Evolutionary conservation across 1,139 yeast species (phyloP).

Genomic region (Magnusiomyces magnusii): DNA sequence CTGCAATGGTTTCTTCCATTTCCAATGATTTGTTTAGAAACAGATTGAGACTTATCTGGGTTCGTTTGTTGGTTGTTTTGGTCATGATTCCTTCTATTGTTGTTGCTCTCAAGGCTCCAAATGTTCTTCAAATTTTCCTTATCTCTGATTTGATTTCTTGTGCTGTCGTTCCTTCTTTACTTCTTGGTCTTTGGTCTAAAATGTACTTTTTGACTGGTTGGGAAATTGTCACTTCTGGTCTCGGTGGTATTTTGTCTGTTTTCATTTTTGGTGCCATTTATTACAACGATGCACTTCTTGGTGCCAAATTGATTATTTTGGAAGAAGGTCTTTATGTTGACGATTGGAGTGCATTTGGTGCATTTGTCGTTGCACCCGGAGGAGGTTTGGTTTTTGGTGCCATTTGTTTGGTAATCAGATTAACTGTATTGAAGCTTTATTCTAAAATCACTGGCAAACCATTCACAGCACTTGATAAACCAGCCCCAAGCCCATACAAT

Average conservation of each 20-base stretch:
- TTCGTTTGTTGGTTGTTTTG: constrained; percentile 60
- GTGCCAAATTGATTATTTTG: constrained; percentile 64
- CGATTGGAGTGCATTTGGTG: constrained; percentile 96
- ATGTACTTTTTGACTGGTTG: constrained; percentile 70
- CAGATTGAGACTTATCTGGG: constrained; percentile 55
- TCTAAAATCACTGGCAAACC: constrained; percentile 39
- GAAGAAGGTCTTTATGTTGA: constrained; percentile 73
- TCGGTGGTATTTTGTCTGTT: constrained; percentile 73
- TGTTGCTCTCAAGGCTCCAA: constrained; percentile 74
- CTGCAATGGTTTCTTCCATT: constrained; percentile 81
- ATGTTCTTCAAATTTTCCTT: constrained; percentile 76
- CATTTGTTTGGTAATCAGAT: constrained; percentile 46
- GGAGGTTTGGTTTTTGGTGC: constrained; percentile 63
- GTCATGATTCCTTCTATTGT: constrained; percentile 81
- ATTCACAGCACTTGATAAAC: constrained; percentile 53
- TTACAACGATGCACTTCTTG: constrained; percentile 61
- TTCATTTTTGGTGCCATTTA: constrained; percentile 80
- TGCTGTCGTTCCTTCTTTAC: constrained; percentile 76
- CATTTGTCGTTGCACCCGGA: constrained; percentile 84
- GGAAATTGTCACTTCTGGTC: constrained; percentile 76
- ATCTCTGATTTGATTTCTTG: constrained; percentile 88
- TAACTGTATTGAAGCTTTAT: constrained; percentile 35
- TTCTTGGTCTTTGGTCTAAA: constrained; percentile 59
- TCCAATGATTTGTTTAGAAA: constrained; percentile 88
- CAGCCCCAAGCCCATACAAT: constrained; percentile 19